Conservation (phyloP, 176 grass and related monocot species). For the Carex cristatella region DNA sequence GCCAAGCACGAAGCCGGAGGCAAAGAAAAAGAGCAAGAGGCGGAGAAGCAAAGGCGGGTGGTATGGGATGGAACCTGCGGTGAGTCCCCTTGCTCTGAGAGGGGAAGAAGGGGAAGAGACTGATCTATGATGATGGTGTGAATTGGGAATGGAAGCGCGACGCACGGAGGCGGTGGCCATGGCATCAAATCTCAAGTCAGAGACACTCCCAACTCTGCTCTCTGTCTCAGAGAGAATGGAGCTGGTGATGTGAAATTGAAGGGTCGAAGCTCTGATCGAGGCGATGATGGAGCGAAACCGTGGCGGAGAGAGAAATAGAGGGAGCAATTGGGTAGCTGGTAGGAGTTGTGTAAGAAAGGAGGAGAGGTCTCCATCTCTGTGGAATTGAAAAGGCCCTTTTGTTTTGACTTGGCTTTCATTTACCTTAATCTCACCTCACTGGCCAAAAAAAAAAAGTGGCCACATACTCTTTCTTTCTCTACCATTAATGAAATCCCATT, state of each 20-base stretch:
- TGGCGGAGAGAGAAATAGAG: background rate
- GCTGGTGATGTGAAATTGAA: background rate
- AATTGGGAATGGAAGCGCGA: constrained; percentile 24
- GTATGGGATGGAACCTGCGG: background rate
- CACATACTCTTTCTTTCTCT: background rate
- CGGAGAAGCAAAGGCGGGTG: constrained; percentile 18
- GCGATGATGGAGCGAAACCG: background rate
- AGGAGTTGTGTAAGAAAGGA: background rate
- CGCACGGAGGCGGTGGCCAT: constrained; percentile 12
- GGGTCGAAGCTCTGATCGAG: background rate
- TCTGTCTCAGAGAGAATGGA: background rate
- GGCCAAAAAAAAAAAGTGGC: background rate
- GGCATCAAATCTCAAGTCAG: background rate
- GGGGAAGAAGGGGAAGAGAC: background rate
- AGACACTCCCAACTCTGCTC: background rate
- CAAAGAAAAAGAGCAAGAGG: constrained; percentile 26
- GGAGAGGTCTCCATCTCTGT: too few species aligned
- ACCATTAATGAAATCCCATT: background rate
- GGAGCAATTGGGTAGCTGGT: background rate
- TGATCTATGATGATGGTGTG: background rate
- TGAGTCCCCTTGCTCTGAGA: background rate
- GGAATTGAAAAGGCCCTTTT: background rate
- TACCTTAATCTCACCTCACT: background rate
- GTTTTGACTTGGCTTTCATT: constrained; percentile 17
- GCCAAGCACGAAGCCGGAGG: constrained; percentile 64